phyloP scores from a whole-genome alignment of 2,329 filamentous ascomycete genomes.

The Fusarium poae region DNA sequence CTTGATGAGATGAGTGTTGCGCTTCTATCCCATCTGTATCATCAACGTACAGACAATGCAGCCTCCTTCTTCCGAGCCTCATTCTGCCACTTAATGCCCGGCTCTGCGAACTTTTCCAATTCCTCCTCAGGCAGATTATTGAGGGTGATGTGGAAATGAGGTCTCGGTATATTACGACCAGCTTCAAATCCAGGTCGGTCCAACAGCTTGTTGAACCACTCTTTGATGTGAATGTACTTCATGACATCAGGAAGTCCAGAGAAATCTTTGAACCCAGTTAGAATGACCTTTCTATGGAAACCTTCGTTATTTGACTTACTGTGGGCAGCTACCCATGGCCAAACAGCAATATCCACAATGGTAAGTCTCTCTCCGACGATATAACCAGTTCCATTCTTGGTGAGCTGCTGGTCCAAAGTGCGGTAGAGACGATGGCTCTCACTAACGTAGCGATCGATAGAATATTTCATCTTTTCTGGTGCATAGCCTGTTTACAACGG shows the following conservation, averaged over 20 bases:
- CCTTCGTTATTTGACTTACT: slow-evolving; percentile 51
- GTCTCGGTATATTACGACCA: slow-evolving; percentile 77
- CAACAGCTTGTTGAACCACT: slow-evolving; percentile 80
- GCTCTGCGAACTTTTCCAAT: slow-evolving; percentile 60
- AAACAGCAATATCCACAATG: slow-evolving; percentile 82
- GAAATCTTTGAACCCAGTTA: background rate
- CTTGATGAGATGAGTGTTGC: background rate
- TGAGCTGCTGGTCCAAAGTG: slow-evolving; percentile 75
- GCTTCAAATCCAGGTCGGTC: slow-evolving; percentile 79
- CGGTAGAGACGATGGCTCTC: slow-evolving; percentile 86
- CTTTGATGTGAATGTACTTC: slow-evolving; percentile 79
- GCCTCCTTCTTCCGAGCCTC: background rate
- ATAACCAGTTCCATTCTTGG: slow-evolving; percentile 66
- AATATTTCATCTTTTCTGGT: background rate
- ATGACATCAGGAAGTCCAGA: slow-evolving; percentile 64
- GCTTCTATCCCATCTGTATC: background rate
- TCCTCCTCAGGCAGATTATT: slow-evolving; percentile 61
- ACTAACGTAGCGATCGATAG: slow-evolving; percentile 77
- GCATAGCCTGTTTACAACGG: background rate
- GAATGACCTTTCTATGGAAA: rapidly evolving
- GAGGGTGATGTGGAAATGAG: slow-evolving; percentile 69
- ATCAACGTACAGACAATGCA: too few species aligned
- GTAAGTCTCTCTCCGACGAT: slow-evolving; percentile 76
- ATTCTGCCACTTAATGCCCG: background rate
- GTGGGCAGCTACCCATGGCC: slow-evolving; percentile 77